Percentiles rank a stretch among this genome's conserved stretches.
phyloP scores from a whole-genome alignment of 1,284 basidiomycete genomes.

The Cutaneotrichosporon sp. region DNA sequence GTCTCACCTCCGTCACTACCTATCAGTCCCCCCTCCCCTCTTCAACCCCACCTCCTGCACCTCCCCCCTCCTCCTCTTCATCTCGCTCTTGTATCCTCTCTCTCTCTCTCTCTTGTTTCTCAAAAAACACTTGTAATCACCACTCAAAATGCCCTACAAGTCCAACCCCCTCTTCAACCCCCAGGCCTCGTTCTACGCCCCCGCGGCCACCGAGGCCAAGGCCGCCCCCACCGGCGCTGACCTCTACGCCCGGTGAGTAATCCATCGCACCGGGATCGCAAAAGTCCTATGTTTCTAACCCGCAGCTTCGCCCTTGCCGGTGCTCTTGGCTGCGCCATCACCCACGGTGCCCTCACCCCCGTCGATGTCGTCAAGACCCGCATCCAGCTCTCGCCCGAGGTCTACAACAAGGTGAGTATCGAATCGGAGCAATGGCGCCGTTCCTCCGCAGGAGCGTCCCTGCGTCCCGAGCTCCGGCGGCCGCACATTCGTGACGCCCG shows the following conservation, averaged over 20 bases:
- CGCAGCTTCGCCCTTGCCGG: slow-evolving; percentile 69
- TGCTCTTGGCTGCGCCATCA: slow-evolving; percentile 87
- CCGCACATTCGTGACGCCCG: background rate
- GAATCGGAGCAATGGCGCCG: background rate
- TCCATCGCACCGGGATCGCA: background rate
- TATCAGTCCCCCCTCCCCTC: background rate
- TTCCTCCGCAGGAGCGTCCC: background rate
- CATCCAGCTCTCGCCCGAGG: slow-evolving; percentile 78
- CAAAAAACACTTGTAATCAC: slow-evolving; percentile 10
- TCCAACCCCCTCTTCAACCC: slow-evolving; percentile 39
- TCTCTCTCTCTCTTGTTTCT: slow-evolving; percentile 1
- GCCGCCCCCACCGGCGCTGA: slow-evolving; percentile 54
- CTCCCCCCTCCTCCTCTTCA: background rate
- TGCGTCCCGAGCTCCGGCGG: background rate
- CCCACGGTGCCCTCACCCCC: slow-evolving; percentile 90
- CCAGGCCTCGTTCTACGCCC: slow-evolving; percentile 51
- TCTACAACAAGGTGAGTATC: slow-evolving; percentile 59
- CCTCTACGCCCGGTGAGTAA: slow-evolving; percentile 55
- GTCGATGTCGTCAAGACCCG: slow-evolving; percentile 96
- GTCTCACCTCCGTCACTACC: background rate
- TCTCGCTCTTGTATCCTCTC: slow-evolving; percentile 2
- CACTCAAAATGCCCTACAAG: slow-evolving; percentile 17
- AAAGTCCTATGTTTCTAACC: slow-evolving; percentile 7
- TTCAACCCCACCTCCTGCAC: background rate
- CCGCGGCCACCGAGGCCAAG: slow-evolving; percentile 50